These are phyloP conservation scores for Salicornia ramosissima DNA, from an alignment of 148 eudicot genomes.

Conservation along the genomic window DNA sequence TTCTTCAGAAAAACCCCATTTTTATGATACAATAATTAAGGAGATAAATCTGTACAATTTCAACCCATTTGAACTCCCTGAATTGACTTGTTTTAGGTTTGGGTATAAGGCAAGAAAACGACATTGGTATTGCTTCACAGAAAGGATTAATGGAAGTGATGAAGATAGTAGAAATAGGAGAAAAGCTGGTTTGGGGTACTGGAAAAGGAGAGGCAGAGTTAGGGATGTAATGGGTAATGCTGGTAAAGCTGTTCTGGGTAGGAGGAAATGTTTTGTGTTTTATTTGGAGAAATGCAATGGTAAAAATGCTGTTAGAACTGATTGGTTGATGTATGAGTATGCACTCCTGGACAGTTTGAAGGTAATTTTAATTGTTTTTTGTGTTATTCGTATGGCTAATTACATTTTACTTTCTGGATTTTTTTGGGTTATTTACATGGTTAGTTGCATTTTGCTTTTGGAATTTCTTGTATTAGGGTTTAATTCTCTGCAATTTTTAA, in stretches of 20 bases:
- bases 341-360: constrained; percentile 31
- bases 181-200: constrained; percentile 42
- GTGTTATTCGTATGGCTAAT: too few species aligned
- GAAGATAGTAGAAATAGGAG: constrained; percentile 19
- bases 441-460: too few species aligned
- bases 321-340: constrained; percentile 62
- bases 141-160: neutral
- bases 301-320: constrained; percentile 27
- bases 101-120: constrained; percentile 40
- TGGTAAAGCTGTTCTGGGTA: constrained; percentile 40
- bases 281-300: constrained; percentile 31
- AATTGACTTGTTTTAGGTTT: constrained; percentile 36
- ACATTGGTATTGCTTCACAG: constrained; percentile 59
- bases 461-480: too few species aligned
- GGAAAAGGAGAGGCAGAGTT: constrained; percentile 42
- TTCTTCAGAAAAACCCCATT: too few species aligned
- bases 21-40: constrained; percentile 27
- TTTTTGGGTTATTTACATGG: neutral
- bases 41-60: constrained; percentile 38
- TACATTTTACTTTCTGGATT: too few species aligned
- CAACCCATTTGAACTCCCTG: constrained; percentile 50
- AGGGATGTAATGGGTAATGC: constrained; percentile 40
- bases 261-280: constrained; percentile 39
- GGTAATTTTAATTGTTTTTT: constrained; percentile 22
- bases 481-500: too few species aligned